Evolutionary conservation across 345 rosid genomes (phyloP).

Genomic region (Lepidium sativum): DNA sequence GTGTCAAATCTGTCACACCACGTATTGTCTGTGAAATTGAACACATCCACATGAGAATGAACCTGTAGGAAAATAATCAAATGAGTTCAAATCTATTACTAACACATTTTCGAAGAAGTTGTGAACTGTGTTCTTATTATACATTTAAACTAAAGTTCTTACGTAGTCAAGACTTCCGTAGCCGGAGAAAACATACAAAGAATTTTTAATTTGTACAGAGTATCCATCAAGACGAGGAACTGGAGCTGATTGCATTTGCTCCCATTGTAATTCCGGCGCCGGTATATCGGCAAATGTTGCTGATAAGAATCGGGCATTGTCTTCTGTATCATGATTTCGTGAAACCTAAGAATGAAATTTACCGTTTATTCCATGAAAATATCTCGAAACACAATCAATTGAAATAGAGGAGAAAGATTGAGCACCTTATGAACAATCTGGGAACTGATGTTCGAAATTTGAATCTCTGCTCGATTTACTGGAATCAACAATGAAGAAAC

Average conservation of each 20-base stretch:
- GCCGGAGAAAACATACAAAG: slow-evolving; percentile 63
- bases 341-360: not conserved
- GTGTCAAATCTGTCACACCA: slow-evolving; percentile 56
- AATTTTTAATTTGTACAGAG: slow-evolving; percentile 58
- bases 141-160: not conserved
- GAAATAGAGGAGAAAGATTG: not conserved
- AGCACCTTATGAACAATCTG: slow-evolving; percentile 22
- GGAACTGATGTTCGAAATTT: slow-evolving; percentile 7
- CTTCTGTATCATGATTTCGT: slow-evolving; percentile 1
- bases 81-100: not conserved
- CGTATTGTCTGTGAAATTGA: slow-evolving; percentile 47
- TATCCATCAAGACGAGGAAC: slow-evolving; percentile 87
- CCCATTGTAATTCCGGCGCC: slow-evolving; percentile 71
- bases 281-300: slow-evolving; percentile 72
- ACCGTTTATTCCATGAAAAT: not conserved
- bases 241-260: slow-evolving; percentile 68
- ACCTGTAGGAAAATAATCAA: slow-evolving; percentile 35
- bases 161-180: slow-evolving; percentile 59
- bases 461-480: slow-evolving; percentile 24
- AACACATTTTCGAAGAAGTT: not conserved
- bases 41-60: slow-evolving; percentile 82
- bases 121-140: not conserved
- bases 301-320: slow-evolving; percentile 22
- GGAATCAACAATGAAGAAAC: slow-evolving; percentile 37
- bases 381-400: not conserved